These are phyloP conservation scores for Paratinospora sagittata DNA, from an alignment of 164 flowering plant genomes.

Conservation along the genomic window DNA sequence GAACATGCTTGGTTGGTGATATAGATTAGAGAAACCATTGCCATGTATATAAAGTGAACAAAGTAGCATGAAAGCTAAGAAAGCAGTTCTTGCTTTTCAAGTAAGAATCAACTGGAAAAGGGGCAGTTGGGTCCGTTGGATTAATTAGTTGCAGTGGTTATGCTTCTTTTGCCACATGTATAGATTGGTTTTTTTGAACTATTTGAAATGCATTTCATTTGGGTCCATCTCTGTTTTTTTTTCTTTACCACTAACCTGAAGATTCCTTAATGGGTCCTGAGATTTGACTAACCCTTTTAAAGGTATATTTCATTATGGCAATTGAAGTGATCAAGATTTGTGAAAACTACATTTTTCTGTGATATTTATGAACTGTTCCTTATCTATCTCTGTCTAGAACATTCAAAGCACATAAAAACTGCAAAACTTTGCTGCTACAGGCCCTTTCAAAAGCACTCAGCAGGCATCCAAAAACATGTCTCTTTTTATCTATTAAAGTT, in stretches of 20 bases:
- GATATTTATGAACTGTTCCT: not conserved
- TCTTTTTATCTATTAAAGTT: not conserved
- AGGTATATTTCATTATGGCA: not conserved
- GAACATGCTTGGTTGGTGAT: slow-evolving; percentile 12
- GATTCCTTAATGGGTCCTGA: slow-evolving; percentile 6
- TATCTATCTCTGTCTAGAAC: not conserved
- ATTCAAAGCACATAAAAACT: not conserved
- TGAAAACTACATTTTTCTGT: not conserved
- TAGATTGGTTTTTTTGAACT: not conserved
- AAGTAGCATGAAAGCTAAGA: slow-evolving; percentile 9
- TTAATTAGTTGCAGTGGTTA: not conserved
- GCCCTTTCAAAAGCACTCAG: not conserved
- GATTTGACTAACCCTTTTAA: slow-evolving; percentile 19
- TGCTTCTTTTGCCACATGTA: not conserved
- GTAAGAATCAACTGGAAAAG: not conserved
- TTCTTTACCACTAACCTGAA: slow-evolving; percentile 8
- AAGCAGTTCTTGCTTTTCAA: slow-evolving; percentile 10
- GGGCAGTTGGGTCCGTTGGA: slow-evolving; percentile 3
- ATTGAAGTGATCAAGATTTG: not conserved
- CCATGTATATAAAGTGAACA: slow-evolving; percentile 2
- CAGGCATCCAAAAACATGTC: not conserved
- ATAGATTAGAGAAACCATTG: slow-evolving; percentile 9
- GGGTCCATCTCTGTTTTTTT: not conserved
- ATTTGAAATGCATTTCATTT: not conserved
- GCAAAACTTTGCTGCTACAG: not conserved